Conservation (phyloP, 148 eudicot genomes). For the Arctostaphylos glauca region DNA sequence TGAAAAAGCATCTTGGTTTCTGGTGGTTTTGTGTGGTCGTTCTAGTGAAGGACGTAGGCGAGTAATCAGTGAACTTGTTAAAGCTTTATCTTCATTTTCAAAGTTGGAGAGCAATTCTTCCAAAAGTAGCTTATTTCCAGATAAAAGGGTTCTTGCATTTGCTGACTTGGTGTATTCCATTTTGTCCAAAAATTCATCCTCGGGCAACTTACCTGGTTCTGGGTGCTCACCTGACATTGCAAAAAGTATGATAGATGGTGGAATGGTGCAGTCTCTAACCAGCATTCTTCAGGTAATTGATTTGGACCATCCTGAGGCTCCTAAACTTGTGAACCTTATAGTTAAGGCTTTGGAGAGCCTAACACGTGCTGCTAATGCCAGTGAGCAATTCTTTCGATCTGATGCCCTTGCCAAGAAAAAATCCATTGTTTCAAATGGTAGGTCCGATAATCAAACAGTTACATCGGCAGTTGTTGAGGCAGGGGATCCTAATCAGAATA, state of each 20-base stretch:
- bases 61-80: slow-evolving; percentile 83
- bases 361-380: slow-evolving; percentile 87
- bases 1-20: slow-evolving; percentile 96
- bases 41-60: slow-evolving; percentile 94
- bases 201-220: slow-evolving; percentile 72
- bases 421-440: slow-evolving; percentile 41
- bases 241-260: slow-evolving; percentile 94
- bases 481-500: slow-evolving; percentile 36
- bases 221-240: slow-evolving; percentile 96
- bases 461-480: slow-evolving; percentile 30
- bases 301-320: slow-evolving; percentile 97
- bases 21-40: slow-evolving; percentile 94
- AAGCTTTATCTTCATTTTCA: slow-evolving; percentile 59
- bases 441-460: slow-evolving; percentile 43
- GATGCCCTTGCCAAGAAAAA: slow-evolving; percentile 69
- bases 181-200: slow-evolving; percentile 80
- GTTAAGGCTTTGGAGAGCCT: slow-evolving; percentile 84
- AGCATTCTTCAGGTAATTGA: slow-evolving; percentile 76
- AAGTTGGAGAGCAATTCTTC: slow-evolving; percentile 50
- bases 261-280: slow-evolving; percentile 74
- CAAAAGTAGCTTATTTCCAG: slow-evolving; percentile 63
- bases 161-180: slow-evolving; percentile 85
- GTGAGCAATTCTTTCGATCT: slow-evolving; percentile 64
- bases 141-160: slow-evolving; percentile 71
- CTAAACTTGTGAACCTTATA: slow-evolving; percentile 77